Evolutionary conservation across 176 grass and related monocot genomes (phyloP).

Genomic region (Secale cereale): DNA sequence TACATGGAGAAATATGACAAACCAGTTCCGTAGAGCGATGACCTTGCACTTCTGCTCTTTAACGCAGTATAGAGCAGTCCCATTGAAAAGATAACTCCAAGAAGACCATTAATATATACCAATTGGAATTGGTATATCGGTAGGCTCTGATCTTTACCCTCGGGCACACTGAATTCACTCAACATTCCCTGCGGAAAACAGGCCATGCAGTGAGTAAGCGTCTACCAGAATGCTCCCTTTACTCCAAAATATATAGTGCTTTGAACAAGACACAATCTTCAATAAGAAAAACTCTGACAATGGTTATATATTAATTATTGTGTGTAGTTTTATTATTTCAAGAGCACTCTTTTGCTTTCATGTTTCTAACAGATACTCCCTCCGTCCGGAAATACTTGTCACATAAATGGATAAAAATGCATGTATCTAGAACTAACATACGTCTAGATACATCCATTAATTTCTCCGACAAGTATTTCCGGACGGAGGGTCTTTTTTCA

Average conservation of each 20-base stretch:
- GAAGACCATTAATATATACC: conserved; percentile 74
- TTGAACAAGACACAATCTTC: not conserved
- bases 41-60: conserved; percentile 47
- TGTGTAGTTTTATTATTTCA: not conserved
- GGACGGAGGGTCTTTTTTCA: too few species aligned
- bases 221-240: not conserved
- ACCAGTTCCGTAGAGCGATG: conserved; percentile 80
- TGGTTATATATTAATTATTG: not conserved
- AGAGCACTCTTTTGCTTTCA: not conserved
- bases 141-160: conserved; percentile 50
- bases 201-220: not conserved
- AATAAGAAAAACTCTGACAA: not conserved
- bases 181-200: conserved; percentile 52
- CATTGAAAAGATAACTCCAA: conserved; percentile 68
- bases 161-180: conserved; percentile 67
- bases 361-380: not conserved
- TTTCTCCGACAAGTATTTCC: too few species aligned
- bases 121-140: conserved; percentile 53
- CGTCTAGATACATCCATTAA: too few species aligned
- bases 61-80: conserved; percentile 63
- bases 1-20: conserved; percentile 17
- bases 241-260: not conserved
- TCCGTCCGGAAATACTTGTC: too few species aligned
- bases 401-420: too few species aligned
- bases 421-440: too few species aligned